Conservation (phyloP, 2,329 filamentous ascomycete genomes). For the Calonectria crousiana region DNA sequence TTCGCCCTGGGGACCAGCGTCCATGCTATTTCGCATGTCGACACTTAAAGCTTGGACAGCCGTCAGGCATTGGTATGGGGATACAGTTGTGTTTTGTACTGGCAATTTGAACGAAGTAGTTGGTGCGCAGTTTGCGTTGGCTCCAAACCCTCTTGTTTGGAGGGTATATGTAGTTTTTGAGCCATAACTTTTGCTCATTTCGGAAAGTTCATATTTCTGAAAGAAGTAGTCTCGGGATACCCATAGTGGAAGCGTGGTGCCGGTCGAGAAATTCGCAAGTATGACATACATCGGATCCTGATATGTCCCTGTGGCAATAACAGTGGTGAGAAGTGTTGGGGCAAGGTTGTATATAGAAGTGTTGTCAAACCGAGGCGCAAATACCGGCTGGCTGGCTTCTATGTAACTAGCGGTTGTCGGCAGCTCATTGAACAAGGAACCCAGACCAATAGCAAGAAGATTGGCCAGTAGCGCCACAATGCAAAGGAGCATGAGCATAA, state of each 20-base stretch:
- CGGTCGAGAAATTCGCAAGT: constrained; percentile 58
- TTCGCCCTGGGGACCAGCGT: not conserved
- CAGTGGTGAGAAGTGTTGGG: not conserved
- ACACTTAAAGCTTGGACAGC: not conserved
- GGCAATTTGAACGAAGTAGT: constrained; percentile 6
- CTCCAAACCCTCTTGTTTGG: constrained; percentile 45
- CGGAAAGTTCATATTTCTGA: constrained; percentile 52
- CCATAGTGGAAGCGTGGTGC: constrained; percentile 64
- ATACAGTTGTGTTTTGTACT: not conserved
- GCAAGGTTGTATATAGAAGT: constrained; percentile 19
- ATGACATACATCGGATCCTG: constrained; percentile 49
- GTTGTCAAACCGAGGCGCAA: constrained; percentile 38
- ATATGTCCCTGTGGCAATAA: constrained; percentile 22
- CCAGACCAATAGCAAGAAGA: constrained; percentile 63
- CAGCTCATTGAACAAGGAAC: constrained; percentile 62
- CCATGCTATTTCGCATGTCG: not conserved
- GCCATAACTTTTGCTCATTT: not conserved
- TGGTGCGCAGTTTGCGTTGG: constrained; percentile 36
- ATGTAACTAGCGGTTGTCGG: not conserved
- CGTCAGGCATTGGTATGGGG: not conserved
- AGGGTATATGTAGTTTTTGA: constrained; percentile 24
- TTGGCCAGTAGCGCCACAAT: constrained; percentile 63
- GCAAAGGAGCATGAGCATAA: constrained; percentile 61
- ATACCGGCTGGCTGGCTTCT: constrained; percentile 26
- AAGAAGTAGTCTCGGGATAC: constrained; percentile 59